Conservation (phyloP, 805 yeast species). For the Saccharomycopsis sp. region DNA sequence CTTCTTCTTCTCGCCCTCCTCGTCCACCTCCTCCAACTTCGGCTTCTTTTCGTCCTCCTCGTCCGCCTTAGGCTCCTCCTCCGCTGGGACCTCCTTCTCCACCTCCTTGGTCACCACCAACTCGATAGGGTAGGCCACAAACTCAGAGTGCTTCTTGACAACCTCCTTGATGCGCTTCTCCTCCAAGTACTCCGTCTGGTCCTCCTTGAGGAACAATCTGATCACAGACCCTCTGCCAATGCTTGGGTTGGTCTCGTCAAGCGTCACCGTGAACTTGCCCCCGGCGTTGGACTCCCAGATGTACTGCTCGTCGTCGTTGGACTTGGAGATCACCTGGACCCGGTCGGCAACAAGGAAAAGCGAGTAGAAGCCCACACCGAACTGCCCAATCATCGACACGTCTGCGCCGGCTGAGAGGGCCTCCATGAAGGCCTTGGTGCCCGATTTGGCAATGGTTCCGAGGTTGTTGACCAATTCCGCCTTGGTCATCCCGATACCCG, state of each 20-base stretch:
- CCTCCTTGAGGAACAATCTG: constrained; percentile 96
- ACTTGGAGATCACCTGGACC: constrained; percentile 96
- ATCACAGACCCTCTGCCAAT: constrained; percentile 92
- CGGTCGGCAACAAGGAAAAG: constrained; percentile 98
- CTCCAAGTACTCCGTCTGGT: constrained; percentile 97
- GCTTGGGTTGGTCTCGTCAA: constrained; percentile 80
- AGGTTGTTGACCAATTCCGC: constrained; percentile 97
- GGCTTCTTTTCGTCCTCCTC: constrained; percentile 65
- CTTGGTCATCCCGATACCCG: constrained; percentile 99
- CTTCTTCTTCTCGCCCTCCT: constrained; percentile 62
- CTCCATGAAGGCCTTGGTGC: constrained; percentile 99
- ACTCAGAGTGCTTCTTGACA: constrained; percentile 98
- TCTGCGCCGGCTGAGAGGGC: constrained; percentile 99
- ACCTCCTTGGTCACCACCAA: constrained; percentile 97
- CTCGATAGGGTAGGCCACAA: constrained; percentile 98
- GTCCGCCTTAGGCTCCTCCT: constrained; percentile 51
- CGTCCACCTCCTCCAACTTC: constrained; percentile 70
- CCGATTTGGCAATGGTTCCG: constrained; percentile 99
- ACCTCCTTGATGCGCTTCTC: constrained; percentile 99
- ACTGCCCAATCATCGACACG: constrained; percentile 99
- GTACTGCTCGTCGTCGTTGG: constrained; percentile 99
- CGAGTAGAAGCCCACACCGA: constrained; percentile 99
- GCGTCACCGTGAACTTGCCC: constrained; percentile 95
- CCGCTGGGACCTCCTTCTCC: constrained; percentile 92
- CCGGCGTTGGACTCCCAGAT: constrained; percentile 99